Evolutionary conservation across 176 grass and related monocot species (phyloP), one percentile per base, ranked within the genome.

Genomic region (Zoysia pacifica): DNA sequence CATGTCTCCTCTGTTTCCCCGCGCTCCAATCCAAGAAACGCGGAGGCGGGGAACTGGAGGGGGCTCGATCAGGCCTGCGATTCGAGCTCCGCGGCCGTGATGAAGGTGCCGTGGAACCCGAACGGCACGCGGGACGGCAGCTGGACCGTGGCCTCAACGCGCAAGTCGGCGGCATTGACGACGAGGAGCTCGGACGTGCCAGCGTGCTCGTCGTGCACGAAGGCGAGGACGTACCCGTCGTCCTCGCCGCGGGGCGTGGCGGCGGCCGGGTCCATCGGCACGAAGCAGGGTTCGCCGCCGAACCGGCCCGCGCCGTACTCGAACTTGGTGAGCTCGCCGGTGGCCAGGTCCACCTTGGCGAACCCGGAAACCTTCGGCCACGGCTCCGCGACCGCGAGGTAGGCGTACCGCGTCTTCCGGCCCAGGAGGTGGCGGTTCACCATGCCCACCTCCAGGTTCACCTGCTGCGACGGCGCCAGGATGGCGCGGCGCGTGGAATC

Each of bases 391-490:
- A 97, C 88, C 42, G 91, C 94, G 5, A 97, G 91, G 91, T 93
- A 93, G 11, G 91, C 94, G 81, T 93, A 89, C 13, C 79, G 84
- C 6, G 94, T 89, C 82, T 91, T 85, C 69, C 91, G 85, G 18
- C 94, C 94, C 48, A 97, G 85, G 10, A 82, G 74, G 71, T 87
- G 87, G 55, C 85, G 82, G 91, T 93, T 97, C 37, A 97, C 94
- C 94, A 97, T 97, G 47, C 94, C 94, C 40, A 90, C 91, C 83
- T 97, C 94, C 10, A 97, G 94, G 89, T 97, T 97, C n/a, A 97
- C 77, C 40, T 97, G 84, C 3, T 78, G 58, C 16, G 80, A 6
- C 6, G 71, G 69, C 41, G 86, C 63, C 55, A 97, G 80, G 58
- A 97, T 56, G 14, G 91, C 71, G 15, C 87, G 91, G 2, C 89